Evolutionary conservation across 140 eudicot genomes (phyloP).

Genomic region (Erigeron philadelphicus): DNA sequence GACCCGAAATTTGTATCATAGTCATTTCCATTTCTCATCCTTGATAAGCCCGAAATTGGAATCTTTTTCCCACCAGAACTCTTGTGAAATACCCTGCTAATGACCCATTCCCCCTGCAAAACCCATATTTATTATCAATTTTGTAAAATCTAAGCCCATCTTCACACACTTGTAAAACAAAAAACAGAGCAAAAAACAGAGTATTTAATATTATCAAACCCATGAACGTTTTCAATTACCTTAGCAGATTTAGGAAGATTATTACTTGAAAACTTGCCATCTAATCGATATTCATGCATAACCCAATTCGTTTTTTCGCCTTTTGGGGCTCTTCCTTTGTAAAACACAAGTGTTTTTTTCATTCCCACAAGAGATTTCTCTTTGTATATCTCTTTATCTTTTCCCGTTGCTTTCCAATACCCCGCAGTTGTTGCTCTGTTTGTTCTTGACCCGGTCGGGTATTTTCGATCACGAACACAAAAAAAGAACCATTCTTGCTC

Average conservation of each 20-base stretch:
- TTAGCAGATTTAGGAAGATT: conserved; percentile 37
- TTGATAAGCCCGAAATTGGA: conserved; percentile 39
- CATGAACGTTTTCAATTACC: conserved; percentile 30
- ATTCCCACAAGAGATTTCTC: conserved; percentile 64
- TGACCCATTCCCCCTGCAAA: conserved; percentile 79
- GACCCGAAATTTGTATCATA: conserved; percentile 18
- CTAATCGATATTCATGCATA: conserved; percentile 86
- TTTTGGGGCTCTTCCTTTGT: conserved; percentile 80
- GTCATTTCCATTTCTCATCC: conserved; percentile 10
- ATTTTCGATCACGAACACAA: conserved; percentile 68
- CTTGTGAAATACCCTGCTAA: conserved; percentile 69
- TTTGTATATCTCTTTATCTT: conserved; percentile 70
- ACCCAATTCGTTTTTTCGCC: conserved; percentile 88
- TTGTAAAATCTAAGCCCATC: not conserved
- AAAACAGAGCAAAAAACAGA: conserved; percentile 23
- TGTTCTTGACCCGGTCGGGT: conserved; percentile 85
- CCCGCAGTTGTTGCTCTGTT: conserved; percentile 83
- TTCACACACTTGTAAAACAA: not conserved
- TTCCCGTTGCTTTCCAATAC: conserved; percentile 96
- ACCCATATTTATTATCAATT: not conserved
- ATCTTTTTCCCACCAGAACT: conserved; percentile 54
- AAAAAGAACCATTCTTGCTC: conserved; percentile 94
- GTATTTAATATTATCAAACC: conserved; percentile 8
- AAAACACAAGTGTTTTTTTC: conserved; percentile 91
- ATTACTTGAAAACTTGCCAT: conserved; percentile 38